A percentile compares a stretch with the other conserved stretches of the same genome.
Evolutionary conservation across 257 asterid species (phyloP).

Genomic region (Lycium ferocissimum): DNA sequence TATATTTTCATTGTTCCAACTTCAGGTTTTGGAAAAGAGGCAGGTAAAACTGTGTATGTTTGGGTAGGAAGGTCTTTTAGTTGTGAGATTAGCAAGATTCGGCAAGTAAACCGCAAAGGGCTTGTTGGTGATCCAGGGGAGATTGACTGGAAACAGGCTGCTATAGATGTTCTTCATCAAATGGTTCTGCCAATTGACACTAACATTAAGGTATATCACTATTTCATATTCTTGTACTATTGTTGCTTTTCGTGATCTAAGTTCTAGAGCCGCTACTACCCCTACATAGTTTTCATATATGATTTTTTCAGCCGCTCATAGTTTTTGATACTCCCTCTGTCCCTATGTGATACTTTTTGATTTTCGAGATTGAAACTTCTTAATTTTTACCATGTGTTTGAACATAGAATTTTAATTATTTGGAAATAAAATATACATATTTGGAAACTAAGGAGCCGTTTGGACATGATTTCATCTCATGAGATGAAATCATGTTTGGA

Average conservation of each 20-base stretch:
- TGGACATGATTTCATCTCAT: too few relatives aligned
- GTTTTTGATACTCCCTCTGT: background rate
- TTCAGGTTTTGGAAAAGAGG: slow-evolving; percentile 35
- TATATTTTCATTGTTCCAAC: slow-evolving; percentile 44
- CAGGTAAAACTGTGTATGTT: slow-evolving; percentile 39
- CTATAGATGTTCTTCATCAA: slow-evolving; percentile 39
- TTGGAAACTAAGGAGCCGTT: too few relatives aligned
- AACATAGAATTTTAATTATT: too few relatives aligned
- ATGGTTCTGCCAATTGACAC: slow-evolving; percentile 50
- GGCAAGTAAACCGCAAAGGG: slow-evolving; percentile 31
- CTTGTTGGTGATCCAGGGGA: slow-evolving; percentile 35
- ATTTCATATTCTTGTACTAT: slow-evolving; percentile 6
- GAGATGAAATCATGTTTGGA: too few relatives aligned
- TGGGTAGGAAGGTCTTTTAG: slow-evolving; percentile 53
- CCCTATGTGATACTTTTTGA: too few relatives aligned
- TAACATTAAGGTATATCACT: slow-evolving; percentile 46
- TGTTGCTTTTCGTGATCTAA: slow-evolving; percentile 11
- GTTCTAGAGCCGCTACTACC: background rate
- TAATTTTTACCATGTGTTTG: too few relatives aligned
- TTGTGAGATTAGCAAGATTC: slow-evolving; percentile 31
- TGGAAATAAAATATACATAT: too few relatives aligned
- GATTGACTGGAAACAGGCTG: slow-evolving; percentile 49
- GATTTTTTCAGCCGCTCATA: background rate
- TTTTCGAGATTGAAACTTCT: too few relatives aligned
- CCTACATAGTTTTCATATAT: background rate